Base-by-base conservation (phyloP, 2,329 filamentous ascomycete species). In the Diplodia seriata region DNA sequence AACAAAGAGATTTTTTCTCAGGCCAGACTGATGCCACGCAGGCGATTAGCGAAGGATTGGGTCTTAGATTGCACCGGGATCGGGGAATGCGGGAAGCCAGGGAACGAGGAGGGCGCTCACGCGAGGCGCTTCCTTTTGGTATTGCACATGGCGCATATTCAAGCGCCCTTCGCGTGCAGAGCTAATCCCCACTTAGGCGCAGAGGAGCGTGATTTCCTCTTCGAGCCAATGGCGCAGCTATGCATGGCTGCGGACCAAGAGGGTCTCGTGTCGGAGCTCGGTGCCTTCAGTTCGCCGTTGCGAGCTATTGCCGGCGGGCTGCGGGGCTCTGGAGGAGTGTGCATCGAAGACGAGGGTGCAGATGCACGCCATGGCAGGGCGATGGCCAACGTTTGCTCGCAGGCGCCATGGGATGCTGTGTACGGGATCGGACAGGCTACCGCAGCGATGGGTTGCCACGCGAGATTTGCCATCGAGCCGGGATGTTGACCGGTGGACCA, bases 401-500 rank as follows among this genome's bases (percentile, higher is more conserved):
- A 66, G 53, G 53, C 64, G 64, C 64, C 64, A 57, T 56, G 12
- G 38, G 53, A 53, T 66, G 64, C 53, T 23, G 51, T 65, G 50
- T 15, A 66, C 40, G 56, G 47, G 53, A 65, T 68, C 51, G 57
- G 47, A 36, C 57, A 51, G 31, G 67, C 51, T 68, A 55, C 68
- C 68, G 59, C 36, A 43, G 31, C 47, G 51, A 61, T 68, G 68
- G 68, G 54, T 68, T 66, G 66, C 66, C 68, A 69, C 68, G 68
- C 66, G 68, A 68, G 51, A 56, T 61, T 61, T 33, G 66, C 66
- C 66, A 61, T 50, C 47, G 56, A 31, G 23, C 38, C 65, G 68
- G 61, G 54, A 61, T 59, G 40, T 7, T 31, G 51, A 38, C 54
- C 49, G 33, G 59, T 26, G 20, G 54, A 68, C 66, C 66, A 40